These are phyloP conservation scores for Fusarium beomiforme DNA, from an alignment of 2,329 filamentous ascomycete species.

Conservation along the genomic window DNA sequence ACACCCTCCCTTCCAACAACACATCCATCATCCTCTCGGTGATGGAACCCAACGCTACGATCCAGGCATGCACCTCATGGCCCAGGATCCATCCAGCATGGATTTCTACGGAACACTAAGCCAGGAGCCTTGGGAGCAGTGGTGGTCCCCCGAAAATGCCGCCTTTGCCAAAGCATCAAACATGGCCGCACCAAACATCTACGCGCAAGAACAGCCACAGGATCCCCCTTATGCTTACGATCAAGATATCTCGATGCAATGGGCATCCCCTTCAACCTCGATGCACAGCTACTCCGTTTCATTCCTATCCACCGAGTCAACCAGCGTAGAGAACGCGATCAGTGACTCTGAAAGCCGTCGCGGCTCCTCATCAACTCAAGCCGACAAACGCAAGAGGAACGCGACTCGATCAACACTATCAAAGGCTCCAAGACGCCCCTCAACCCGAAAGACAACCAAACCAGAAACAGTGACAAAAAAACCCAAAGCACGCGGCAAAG, in stretches of 20 bases:
- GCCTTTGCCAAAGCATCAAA: neutral
- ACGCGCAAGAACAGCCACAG: neutral
- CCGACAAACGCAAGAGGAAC: neutral
- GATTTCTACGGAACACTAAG: neutral
- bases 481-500: neutral
- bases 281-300: neutral
- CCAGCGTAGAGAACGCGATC: rapidly evolving
- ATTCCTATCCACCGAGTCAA: neutral
- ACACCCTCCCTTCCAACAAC: neutral
- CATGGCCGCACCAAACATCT: rapidly evolving
- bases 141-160: neutral
- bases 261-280: neutral
- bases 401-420: rapidly evolving
- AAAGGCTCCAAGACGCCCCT: neutral
- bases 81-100: neutral
- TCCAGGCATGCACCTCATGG: neutral
- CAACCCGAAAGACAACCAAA: neutral
- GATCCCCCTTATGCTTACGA: neutral
- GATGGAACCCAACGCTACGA: neutral
- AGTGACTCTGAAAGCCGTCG: neutral
- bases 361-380: neutral
- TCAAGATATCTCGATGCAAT: rapidly evolving
- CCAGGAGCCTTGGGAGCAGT: neutral
- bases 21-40: rapidly evolving
- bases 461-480: neutral